Conservation (phyloP, 495 filamentous ascomycete species). For the Evansstolkia leycettana region DNA sequence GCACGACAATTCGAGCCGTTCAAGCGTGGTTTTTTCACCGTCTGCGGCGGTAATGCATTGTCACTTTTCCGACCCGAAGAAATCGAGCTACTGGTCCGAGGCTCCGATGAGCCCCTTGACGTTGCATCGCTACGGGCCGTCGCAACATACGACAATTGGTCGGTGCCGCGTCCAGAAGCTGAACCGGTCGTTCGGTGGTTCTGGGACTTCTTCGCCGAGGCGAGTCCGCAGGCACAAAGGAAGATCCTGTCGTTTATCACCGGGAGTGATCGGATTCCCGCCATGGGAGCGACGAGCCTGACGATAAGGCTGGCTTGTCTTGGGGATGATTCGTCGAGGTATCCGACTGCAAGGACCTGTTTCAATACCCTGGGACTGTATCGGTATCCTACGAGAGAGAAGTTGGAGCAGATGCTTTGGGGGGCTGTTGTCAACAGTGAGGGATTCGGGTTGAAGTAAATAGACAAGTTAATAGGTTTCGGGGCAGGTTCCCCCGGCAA, state of each 20-base stretch:
- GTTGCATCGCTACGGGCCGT: constrained; percentile 64
- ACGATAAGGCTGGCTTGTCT: constrained; percentile 63
- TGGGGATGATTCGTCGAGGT: constrained; percentile 61
- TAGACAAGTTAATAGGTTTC: too few species aligned
- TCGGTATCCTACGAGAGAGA: constrained; percentile 51
- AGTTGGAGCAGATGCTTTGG: constrained; percentile 66
- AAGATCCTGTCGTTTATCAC: constrained; percentile 80
- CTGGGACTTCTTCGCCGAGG: constrained; percentile 66
- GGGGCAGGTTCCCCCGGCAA: too few species aligned
- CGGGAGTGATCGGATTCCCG: constrained; percentile 86
- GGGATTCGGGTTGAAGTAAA: constrained; percentile 85
- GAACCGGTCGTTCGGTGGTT: constrained; percentile 74
- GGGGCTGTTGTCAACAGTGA: constrained; percentile 80
- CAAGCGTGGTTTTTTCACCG: constrained; percentile 88
- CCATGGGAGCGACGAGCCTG: constrained; percentile 76
- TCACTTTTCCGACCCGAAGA: constrained; percentile 90
- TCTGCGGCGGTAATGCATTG: constrained; percentile 82
- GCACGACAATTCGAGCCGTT: constrained; percentile 86
- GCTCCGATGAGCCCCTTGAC: constrained; percentile 77
- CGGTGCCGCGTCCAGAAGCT: constrained; percentile 29
- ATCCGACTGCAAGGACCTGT: constrained; percentile 80
- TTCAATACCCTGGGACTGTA: constrained; percentile 79
- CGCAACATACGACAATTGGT: constrained; percentile 77
- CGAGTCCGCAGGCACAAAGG: constrained; percentile 56
- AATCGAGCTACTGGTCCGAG: constrained; percentile 80